These are phyloP conservation scores for Choanephora cucurbitarum DNA, from an alignment of 371 early-diverging fungal genomes.

Conservation along the genomic window DNA sequence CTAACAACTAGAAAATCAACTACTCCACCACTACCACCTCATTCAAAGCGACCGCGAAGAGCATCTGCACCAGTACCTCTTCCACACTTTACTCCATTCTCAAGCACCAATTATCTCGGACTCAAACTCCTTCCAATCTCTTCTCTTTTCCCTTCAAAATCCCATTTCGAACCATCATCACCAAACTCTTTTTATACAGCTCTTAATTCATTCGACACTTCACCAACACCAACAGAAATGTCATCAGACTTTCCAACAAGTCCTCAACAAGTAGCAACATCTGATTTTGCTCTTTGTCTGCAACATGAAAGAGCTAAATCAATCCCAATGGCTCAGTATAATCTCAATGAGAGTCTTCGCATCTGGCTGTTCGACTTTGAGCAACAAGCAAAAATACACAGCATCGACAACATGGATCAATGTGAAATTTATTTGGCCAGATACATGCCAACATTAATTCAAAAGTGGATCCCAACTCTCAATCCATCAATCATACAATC, in stretches of 20 bases:
- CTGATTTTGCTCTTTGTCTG: background rate
- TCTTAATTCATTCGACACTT: no score
- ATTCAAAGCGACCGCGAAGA: background rate
- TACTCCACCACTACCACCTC: background rate
- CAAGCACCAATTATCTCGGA: background rate
- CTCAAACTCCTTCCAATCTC: background rate
- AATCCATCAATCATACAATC: background rate
- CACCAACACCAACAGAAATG: background rate
- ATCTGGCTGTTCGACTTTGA: conserved; percentile 1
- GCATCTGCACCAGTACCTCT: background rate
- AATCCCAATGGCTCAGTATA: background rate
- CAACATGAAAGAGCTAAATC: background rate
- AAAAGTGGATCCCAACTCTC: conserved; percentile 3
- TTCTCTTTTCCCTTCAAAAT: background rate
- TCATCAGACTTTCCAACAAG: background rate
- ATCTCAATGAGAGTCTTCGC: background rate
- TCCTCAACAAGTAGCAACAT: background rate
- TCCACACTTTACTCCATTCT: background rate
- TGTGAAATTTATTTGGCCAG: background rate
- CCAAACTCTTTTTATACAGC: no score
- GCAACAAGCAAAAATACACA: conserved; percentile 1
- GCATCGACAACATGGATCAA: background rate
- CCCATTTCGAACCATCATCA: background rate
- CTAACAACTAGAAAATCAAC: conserved; percentile 2
- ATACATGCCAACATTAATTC: conserved; percentile 1